Base-by-base conservation (phyloP, 441 rosid genomes). In the Gossypium gossypioides region DNA sequence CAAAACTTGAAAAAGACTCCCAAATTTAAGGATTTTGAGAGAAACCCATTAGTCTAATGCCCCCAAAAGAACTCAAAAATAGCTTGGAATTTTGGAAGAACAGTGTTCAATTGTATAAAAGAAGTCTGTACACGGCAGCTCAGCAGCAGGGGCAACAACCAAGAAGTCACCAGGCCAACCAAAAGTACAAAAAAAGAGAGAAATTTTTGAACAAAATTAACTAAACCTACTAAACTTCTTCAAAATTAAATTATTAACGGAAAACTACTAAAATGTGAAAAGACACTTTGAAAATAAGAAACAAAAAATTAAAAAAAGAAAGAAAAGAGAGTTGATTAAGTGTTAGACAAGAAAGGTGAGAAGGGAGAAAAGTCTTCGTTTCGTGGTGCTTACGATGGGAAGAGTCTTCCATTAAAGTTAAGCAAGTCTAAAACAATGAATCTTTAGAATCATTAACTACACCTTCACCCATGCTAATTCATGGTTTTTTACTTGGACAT, bases 91-190 rank as follows among this genome's bases (percentile, higher is more conserved):
- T 57, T 0, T 15, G 73, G 61, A 42, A 4, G 10, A 44, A 54
- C 3, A 56, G 68, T 18, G 6, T 56, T 67, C 40, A 18, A 29
- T 44, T 48, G 22, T 16, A 34, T 37, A 27, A 37, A 29, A 21
- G 27, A 64, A 71, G 79, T 80, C 80, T 46, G 57, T 4, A 50
- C 78, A 80, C 77, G 83, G 83, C 75, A 75, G 29, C 69, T 52
- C 66, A 25, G 16, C 12, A 64, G 16, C 64, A 24, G 74, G 62
- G 42, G 52, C 6, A 22, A 54, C 3, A 54, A 54, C 56, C 22
- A 60, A 69, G 12, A 63, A 74, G 80, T 78, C 77, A 76, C 57
- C 74, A 3, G 19, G 69, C 75, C 80, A 67, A 71, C 48, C 74
- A 66, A 65, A 75, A 46, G 22, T 18, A 9, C 52, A 8, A 24